Percentiles rank a stretch among this genome's conserved stretches.
Conservation (phyloP, 345 rosid species). For the Citrus medica region DNA sequence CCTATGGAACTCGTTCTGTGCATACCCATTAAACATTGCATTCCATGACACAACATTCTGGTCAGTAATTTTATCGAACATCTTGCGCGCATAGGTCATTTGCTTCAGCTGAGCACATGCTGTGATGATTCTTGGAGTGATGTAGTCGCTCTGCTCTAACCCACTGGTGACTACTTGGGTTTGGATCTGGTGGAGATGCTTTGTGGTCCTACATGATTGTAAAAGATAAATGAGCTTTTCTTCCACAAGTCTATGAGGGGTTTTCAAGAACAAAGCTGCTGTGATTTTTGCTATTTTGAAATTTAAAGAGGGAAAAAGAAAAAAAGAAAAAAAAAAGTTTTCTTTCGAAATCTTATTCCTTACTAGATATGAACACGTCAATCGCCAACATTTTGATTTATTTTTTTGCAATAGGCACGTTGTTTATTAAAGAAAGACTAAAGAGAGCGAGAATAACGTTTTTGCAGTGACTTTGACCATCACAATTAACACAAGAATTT, state of each 20-base stretch:
- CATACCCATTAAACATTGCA: constrained; percentile 59
- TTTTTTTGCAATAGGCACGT: not conserved
- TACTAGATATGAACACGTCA: no score
- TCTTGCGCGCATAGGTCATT: constrained; percentile 44
- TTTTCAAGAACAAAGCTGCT: constrained; percentile 17
- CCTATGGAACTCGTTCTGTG: constrained; percentile 24
- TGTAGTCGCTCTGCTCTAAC: constrained; percentile 33
- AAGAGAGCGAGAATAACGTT: not conserved
- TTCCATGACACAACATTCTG: constrained; percentile 55
- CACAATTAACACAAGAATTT: not conserved
- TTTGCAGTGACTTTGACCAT: not conserved
- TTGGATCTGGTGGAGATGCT: constrained; percentile 60
- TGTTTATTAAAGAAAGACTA: no score
- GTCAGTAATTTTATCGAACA: constrained; percentile 64
- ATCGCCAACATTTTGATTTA: no score
- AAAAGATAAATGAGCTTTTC: constrained; percentile 53
- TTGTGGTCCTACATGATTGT: constrained; percentile 53
- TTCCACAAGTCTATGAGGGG: constrained; percentile 42
- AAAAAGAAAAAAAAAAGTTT: no score
- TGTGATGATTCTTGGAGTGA: constrained; percentile 43
- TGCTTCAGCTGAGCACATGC: constrained; percentile 22
- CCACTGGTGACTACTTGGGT: constrained; percentile 42
- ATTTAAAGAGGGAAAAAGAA: no score
- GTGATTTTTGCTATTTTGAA: constrained; percentile 35
- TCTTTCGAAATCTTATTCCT: no score